Percentiles rank a stretch among this genome's conserved stretches.
phyloP scores from a whole-genome alignment of 1,284 basidiomycete genomes.

The Fomitopsis palustris region DNA sequence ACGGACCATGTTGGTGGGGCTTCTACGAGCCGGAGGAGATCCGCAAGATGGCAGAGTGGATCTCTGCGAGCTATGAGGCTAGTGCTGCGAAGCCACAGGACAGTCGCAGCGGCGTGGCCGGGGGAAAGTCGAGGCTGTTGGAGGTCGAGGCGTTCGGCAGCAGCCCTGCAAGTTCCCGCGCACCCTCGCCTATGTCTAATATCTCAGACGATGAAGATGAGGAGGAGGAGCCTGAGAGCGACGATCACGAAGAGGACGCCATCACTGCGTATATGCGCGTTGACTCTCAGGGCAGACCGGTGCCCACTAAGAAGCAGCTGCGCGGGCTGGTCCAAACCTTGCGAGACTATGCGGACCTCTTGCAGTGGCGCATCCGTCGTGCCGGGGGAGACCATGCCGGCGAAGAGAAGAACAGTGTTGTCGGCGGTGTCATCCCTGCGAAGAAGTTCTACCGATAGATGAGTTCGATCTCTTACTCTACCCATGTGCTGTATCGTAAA shows the following conservation, averaged over 20 bases:
- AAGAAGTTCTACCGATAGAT: conserved; percentile 4
- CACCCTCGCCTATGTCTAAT: conserved; percentile 20
- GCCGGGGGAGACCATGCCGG: conserved; percentile 16
- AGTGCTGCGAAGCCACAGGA: conserved; percentile 28
- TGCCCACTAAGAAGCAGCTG: conserved; percentile 24
- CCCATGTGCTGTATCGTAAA: neutral
- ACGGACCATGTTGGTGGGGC: conserved; percentile 63
- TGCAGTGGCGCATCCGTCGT: conserved; percentile 33
- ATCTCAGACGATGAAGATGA: conserved; percentile 19
- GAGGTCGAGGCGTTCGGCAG: conserved; percentile 4
- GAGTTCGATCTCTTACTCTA: neutral
- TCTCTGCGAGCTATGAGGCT: conserved; percentile 47
- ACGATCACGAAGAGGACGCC: conserved; percentile 7
- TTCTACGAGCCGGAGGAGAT: conserved; percentile 66
- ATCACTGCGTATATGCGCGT: conserved; percentile 10
- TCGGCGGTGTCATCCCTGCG: neutral
- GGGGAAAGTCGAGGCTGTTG: conserved; percentile 1
- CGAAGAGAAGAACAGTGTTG: neutral
- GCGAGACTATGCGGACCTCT: conserved; percentile 30
- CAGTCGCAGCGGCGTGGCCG: neutral
- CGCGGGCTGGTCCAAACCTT: conserved; percentile 25
- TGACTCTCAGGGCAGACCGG: conserved; percentile 10
- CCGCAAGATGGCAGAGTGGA: conserved; percentile 60
- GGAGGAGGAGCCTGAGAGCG: neutral
- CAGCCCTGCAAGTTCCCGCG: conserved; percentile 11